These are phyloP conservation scores for Geosiphon pyriformis DNA, from an alignment of 192 early-diverging fungal genomes.

Conservation along the genomic window DNA sequence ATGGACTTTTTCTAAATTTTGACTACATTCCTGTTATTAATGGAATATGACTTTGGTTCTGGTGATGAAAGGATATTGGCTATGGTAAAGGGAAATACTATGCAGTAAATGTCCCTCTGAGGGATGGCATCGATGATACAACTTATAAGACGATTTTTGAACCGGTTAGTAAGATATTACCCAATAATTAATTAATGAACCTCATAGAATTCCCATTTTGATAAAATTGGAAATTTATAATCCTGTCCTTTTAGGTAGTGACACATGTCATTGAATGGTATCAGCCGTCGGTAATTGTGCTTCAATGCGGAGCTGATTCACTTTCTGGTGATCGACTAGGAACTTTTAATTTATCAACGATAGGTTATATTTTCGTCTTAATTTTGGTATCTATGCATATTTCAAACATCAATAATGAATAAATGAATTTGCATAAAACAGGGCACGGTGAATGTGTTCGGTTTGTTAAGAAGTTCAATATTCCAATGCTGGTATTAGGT, in stretches of 20 bases:
- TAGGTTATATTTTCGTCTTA: constrained; percentile 33
- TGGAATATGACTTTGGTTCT: not conserved
- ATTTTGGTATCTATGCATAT: not conserved
- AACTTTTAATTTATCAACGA: constrained; percentile 89
- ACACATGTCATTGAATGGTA: constrained; percentile 86
- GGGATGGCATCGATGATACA: constrained; percentile 90
- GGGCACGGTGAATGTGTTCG: constrained; percentile 90
- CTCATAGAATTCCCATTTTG: too few species aligned
- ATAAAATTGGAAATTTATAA: too few species aligned
- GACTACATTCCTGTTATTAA: constrained; percentile 8
- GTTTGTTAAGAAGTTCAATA: constrained; percentile 83
- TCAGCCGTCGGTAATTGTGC: constrained; percentile 82
- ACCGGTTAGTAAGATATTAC: constrained; percentile 60
- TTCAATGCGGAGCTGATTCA: constrained; percentile 95
- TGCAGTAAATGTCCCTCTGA: constrained; percentile 92
- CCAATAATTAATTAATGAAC: too few species aligned
- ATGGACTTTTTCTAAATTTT: not conserved
- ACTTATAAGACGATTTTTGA: constrained; percentile 89
- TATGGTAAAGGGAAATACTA: constrained; percentile 85
- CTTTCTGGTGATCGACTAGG: constrained; percentile 94
- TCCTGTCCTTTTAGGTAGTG: constrained; percentile 34
- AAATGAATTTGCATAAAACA: not conserved
- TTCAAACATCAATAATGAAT: not conserved
- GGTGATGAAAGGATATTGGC: constrained; percentile 73
- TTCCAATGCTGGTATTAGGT: constrained; percentile 91